Base-by-base conservation (phyloP, 257 asterid genomes). In the Ajuga chamaepitys region DNA sequence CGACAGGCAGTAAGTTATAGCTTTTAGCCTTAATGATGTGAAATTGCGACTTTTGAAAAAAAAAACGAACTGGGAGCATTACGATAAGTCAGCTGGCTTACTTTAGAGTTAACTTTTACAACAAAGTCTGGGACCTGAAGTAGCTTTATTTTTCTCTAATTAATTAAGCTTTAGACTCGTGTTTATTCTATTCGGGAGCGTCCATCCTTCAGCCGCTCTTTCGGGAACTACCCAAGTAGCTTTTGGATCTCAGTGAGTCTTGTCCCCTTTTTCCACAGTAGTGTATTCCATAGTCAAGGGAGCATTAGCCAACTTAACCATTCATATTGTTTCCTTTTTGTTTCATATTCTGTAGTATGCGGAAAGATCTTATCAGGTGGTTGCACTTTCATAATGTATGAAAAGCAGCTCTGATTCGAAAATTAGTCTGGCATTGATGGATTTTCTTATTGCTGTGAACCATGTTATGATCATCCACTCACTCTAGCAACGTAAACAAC, bases 1-100 rank as follows among this genome's bases (percentile, higher is more conserved):
- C 80, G 86, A 77, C 99, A 90, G 76, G 96, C 99, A 81, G 99
- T 94, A 70, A 83, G 97, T 71, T 62, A 12, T 70, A 32, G 38
- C 45, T 32, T 55, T 13, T 47, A 0, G 21, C 46, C 4, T 12
- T 40, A 11, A 67, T 68, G 7, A 21, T 22, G 58, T 59, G 4
- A 28, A 40, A 32, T 61, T 46, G 37, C 41, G 9, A 45, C 9
- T 46, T 22, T 63, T 21, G 26, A 34, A 30, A 20, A 14, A 38
- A 42, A 45, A 37, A 8, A 5, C 4, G 12, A 20, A 21, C 9
- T 1, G 3, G 60, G 37, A 22, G 41, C 42, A 30, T 16, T 34
- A 17, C 5, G 50, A 8, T 24, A 10, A 40, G 46, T 48, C 30
- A 8, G 54, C 62, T 59, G 16, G 22, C 42, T 48, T 59, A 66